Percentiles rank a stretch among this genome's conserved stretches.
phyloP scores from a whole-genome alignment of 2,329 filamentous ascomycete genomes.

The Proliferodiscus dingleyae region DNA sequence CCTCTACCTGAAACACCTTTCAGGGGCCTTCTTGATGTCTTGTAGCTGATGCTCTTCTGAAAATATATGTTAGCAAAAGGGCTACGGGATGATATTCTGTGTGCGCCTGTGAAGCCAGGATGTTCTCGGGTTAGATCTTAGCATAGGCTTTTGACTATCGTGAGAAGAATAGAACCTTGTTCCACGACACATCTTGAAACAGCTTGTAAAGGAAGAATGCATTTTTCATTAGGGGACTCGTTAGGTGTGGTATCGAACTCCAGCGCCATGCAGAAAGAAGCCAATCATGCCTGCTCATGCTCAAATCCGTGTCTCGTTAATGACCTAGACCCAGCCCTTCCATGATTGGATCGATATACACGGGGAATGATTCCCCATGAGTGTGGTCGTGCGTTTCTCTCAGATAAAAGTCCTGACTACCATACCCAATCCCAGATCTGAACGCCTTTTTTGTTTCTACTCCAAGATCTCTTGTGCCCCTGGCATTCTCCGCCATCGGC shows the following conservation, averaged over 20 bases:
- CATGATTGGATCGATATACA: constrained; percentile 9
- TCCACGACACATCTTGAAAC: no score
- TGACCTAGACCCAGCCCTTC: constrained; percentile 3
- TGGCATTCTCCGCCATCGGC: constrained; percentile 14
- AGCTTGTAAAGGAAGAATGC: neutral
- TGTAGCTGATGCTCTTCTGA: no score
- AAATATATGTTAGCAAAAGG: no score
- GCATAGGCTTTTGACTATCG: no score
- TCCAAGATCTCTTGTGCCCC: constrained; percentile 8
- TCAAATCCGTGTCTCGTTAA: neutral
- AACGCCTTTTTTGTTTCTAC: constrained; percentile 15
- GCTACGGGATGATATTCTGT: no score
- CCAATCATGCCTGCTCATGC: neutral
- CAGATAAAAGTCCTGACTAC: constrained; percentile 4
- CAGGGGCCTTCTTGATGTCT: no score
- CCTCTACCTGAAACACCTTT: no score
- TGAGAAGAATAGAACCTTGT: no score
- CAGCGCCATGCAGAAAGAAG: constrained; percentile 12
- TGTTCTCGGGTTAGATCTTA: no score
- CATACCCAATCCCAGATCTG: neutral
- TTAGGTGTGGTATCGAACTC: constrained; percentile 14
- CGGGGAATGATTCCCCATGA: constrained; percentile 9
- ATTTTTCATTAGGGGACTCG: neutral
- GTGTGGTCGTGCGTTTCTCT: neutral
- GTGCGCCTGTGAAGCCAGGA: no score